Percentiles rank a stretch among this genome's conserved stretches.
phyloP scores from a whole-genome alignment of 1,284 basidiomycete genomes.

The Moniliella sp. region DNA sequence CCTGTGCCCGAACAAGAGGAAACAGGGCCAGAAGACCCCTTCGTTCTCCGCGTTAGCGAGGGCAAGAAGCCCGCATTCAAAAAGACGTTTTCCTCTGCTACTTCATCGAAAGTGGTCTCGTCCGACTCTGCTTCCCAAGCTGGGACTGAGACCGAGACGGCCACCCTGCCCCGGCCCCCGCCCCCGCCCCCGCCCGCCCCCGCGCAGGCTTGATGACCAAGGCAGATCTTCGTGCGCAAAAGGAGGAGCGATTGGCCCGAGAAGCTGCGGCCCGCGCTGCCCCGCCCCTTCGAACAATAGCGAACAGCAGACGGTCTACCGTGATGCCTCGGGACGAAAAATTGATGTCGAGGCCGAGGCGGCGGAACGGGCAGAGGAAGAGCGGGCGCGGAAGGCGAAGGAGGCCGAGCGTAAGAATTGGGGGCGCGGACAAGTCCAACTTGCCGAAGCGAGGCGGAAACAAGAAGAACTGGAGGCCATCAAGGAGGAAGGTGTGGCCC shows the following conservation, averaged over 20 bases:
- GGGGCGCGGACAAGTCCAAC: slow-evolving; percentile 59
- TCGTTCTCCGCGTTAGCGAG: too few relatives aligned
- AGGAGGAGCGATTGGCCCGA: slow-evolving; percentile 6
- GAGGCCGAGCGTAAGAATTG: slow-evolving; percentile 80
- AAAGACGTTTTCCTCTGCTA: too few relatives aligned
- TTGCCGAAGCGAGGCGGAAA: slow-evolving; percentile 43
- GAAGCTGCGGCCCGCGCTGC: slow-evolving; percentile 1
- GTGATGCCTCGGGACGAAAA: slow-evolving; percentile 64
- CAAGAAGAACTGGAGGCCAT: slow-evolving; percentile 44
- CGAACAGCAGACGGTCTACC: slow-evolving; percentile 56
- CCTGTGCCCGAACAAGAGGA: too few relatives aligned
- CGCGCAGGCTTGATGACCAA: slow-evolving; percentile 9
- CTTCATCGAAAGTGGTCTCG: too few relatives aligned
- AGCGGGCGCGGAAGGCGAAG: slow-evolving; percentile 33
- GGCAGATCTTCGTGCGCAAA: slow-evolving; percentile 13
- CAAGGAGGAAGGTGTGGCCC: slow-evolving; percentile 7
- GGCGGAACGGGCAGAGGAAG: slow-evolving; percentile 45
- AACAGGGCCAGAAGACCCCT: too few relatives aligned
- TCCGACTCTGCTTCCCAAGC: too few relatives aligned
- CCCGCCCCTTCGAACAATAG: not conserved
- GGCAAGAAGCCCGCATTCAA: too few relatives aligned
- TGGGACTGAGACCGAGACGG: too few relatives aligned
- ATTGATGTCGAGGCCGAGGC: slow-evolving; percentile 61
- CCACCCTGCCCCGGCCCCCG: slow-evolving; percentile 29
- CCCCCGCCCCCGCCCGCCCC: slow-evolving; percentile 39